Conservation (phyloP, 257 asterid species). For the Solanum neorickii region DNA sequence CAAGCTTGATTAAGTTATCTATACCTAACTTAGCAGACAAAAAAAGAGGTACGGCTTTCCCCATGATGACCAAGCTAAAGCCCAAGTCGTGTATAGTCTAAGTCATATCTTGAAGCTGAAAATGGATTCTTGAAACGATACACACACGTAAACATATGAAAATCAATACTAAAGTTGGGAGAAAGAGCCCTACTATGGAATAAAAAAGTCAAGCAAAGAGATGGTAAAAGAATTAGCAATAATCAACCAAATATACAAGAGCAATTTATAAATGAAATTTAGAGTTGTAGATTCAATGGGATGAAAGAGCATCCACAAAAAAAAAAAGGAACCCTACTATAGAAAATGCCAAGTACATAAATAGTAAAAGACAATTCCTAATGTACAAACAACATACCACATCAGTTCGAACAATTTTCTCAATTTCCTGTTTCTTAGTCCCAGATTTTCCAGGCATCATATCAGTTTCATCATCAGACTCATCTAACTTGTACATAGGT, state of each 20-base stretch:
- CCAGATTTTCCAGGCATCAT: conserved; percentile 15
- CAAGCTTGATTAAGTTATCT: background rate
- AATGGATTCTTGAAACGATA: background rate
- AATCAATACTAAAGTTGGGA: background rate
- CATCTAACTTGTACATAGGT: conserved; percentile 76
- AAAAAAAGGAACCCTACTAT: background rate
- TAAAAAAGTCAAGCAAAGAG: background rate
- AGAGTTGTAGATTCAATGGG: background rate
- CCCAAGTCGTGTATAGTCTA: background rate
- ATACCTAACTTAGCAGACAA: background rate
- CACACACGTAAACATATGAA: background rate
- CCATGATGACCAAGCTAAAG: background rate
- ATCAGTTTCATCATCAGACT: conserved; percentile 75
- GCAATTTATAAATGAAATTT: background rate
- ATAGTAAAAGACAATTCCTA: background rate
- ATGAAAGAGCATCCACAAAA: background rate
- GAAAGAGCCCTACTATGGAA: background rate
- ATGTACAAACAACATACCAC: conserved; percentile 17
- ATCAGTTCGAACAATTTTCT: conserved; percentile 26
- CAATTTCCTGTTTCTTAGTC: conserved; percentile 14
- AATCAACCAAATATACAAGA: background rate
- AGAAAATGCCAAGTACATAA: background rate
- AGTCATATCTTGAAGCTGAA: background rate
- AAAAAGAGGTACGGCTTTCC: background rate
- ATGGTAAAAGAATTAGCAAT: background rate